Evolutionary conservation across 495 filamentous ascomycete genomes (phyloP), one percentile per base, ranked within the genome.

Genomic region (Penicillium salamii): DNA sequence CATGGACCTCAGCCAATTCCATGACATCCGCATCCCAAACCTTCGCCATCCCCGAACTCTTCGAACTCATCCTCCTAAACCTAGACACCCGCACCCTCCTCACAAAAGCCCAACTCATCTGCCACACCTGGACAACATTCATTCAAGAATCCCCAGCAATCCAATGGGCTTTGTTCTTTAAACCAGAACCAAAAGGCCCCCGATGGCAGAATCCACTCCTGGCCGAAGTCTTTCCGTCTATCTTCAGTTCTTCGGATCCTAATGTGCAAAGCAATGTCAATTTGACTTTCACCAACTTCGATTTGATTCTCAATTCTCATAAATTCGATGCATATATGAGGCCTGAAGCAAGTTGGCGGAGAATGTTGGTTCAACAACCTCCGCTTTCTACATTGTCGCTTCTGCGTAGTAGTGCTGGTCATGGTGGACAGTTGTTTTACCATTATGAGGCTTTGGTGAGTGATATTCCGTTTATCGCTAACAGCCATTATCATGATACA

Each of bases 41-140:
- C 18, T n/a, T 62, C 38, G 40, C 31, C 8, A 57, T 49, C 13
- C 46, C 52, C 5, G 56, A 62, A 21, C 29, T 59, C 26, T 43
- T 62, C 5, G 59, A 59, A 37, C 26, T 50, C 3, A 54, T 62
- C 39, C 53, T 62, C 21, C 32, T 54, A 8, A 42, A 54, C 4
- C 17, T 55, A 11, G 50, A 59, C 46, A 46, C 32, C 31, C 52
- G 47, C 15, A 59, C 52, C 5, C 46, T 62, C 29, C 46, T 62
- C 11, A 43, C 36, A 24, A 34, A 35, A 12, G 52, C 55, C 23
- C 50, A 46, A 9, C 56, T 42, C 3, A 42, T 55, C 4, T 59
- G 46, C 33, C 52, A 19, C 4, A 8, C 4, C 33, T 62, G 53
- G 59, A 20, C 33, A 1, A 9, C 17, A 15, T 44, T 55, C 5